Evolutionary conservation across 1,284 basidiomycete genomes (phyloP).

Genomic region (Ustilago loliicola): DNA sequence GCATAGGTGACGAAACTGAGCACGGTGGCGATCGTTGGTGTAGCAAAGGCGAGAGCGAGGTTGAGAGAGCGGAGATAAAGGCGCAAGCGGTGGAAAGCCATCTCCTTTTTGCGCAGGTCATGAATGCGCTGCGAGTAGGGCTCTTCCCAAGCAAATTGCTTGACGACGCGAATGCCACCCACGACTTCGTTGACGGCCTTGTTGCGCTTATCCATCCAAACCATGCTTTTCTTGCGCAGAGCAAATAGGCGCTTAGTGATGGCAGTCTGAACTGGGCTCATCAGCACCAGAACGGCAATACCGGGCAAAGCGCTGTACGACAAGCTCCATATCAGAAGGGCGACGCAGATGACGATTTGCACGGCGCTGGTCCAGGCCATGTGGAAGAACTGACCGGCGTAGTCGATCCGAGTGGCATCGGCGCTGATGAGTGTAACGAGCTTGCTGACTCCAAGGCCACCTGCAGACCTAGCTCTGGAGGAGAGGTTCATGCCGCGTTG

Average conservation of each 20-base stretch:
- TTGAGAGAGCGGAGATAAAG: constrained; percentile 50
- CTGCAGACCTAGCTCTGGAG: constrained; percentile 23
- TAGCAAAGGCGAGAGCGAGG: constrained; percentile 47
- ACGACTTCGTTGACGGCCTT: constrained; percentile 50
- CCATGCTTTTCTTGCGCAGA: constrained; percentile 40
- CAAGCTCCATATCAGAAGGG: constrained; percentile 62
- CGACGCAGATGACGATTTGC: constrained; percentile 46
- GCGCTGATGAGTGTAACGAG: constrained; percentile 81
- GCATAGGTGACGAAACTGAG: constrained; percentile 73
- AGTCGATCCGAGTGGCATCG: constrained; percentile 51
- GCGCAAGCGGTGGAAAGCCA: constrained; percentile 69
- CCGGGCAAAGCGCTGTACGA: constrained; percentile 48
- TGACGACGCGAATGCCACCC: constrained; percentile 47
- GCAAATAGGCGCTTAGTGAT: constrained; percentile 49
- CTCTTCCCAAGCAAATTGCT: constrained; percentile 58
- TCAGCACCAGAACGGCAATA: constrained; percentile 72
- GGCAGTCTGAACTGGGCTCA: constrained; percentile 60
- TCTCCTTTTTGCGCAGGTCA: constrained; percentile 74
- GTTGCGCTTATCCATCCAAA: constrained; percentile 37
- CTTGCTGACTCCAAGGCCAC: constrained; percentile 74
- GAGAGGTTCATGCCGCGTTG: constrained; percentile 38
- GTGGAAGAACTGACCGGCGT: constrained; percentile 46
- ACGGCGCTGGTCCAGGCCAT: constrained; percentile 49
- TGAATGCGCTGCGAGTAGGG: constrained; percentile 73
- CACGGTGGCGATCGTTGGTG: constrained; percentile 53